These are phyloP conservation scores for Phialophora tarda DNA, from an alignment of 2,329 filamentous ascomycete genomes.

Conservation along the genomic window DNA sequence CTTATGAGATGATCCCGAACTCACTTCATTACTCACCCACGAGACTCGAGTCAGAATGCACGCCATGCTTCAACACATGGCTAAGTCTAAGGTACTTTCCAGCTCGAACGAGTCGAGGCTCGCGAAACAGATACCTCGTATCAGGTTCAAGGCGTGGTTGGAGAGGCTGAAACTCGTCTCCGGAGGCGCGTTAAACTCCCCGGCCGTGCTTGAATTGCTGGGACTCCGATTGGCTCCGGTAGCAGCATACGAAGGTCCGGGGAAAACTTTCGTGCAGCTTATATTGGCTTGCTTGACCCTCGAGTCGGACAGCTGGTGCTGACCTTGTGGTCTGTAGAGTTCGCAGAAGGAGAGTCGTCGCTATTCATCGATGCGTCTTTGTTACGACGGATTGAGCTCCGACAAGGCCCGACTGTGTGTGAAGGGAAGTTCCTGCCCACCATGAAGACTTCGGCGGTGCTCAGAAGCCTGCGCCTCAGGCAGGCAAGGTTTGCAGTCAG, in stretches of 20 bases:
- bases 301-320: background rate
- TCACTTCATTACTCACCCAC: background rate
- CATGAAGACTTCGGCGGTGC: slow-evolving; percentile 31
- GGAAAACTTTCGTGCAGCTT: slow-evolving; percentile 13
- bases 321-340: background rate
- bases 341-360: background rate
- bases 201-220: slow-evolving; percentile 11
- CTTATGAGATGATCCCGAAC: background rate
- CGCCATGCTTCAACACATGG: background rate
- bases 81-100: background rate
- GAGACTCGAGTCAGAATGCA: background rate
- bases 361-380: background rate
- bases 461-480: slow-evolving; percentile 33
- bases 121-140: too few species aligned
- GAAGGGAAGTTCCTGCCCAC: slow-evolving; percentile 4
- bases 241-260: slow-evolving; percentile 1
- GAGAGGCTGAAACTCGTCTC: background rate
- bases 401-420: background rate
- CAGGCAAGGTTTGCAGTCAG: slow-evolving; percentile 24
- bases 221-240: slow-evolving; percentile 26
- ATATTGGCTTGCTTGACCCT: background rate
- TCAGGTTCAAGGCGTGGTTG: background rate
- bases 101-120: background rate
- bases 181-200: slow-evolving; percentile 23
- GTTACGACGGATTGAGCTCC: background rate